These are phyloP conservation scores for Aureobasidium sp. DNA, from an alignment of 2,329 filamentous ascomycete genomes.

Conservation along the genomic window DNA sequence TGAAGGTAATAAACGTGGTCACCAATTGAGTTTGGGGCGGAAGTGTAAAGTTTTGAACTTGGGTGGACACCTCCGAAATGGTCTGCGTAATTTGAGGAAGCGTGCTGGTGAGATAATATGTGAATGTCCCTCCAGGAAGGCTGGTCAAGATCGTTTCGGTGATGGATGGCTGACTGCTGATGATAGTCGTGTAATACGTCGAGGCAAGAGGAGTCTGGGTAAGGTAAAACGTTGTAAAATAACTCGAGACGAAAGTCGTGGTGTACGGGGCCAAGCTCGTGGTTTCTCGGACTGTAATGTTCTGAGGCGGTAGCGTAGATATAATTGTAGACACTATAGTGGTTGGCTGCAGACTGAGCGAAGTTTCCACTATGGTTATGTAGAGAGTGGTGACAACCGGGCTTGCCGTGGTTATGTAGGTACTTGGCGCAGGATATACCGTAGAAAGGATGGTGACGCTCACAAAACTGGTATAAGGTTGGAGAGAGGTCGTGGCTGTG, in stretches of 20 bases:
- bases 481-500: not conserved
- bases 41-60: not conserved
- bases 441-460: not conserved
- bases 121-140: not conserved
- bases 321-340: not conserved
- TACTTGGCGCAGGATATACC: not conserved
- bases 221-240: not conserved
- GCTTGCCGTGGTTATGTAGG: not conserved
- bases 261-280: not conserved
- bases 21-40: not conserved
- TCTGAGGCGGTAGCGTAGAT: not conserved
- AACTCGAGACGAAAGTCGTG: not conserved
- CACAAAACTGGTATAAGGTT: not conserved
- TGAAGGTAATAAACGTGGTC: not conserved
- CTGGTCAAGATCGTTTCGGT: not conserved
- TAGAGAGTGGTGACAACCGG: not conserved
- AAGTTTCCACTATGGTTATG: not conserved
- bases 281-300: not conserved
- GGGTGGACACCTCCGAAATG: not conserved
- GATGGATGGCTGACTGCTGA: not conserved
- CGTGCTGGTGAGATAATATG: not conserved
- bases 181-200: not conserved
- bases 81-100: not conserved
- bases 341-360: not conserved
- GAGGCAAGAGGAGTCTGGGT: not conserved